phyloP scores from a whole-genome alignment of 2,329 filamentous ascomycete species.

The Exophiala bonariae region DNA sequence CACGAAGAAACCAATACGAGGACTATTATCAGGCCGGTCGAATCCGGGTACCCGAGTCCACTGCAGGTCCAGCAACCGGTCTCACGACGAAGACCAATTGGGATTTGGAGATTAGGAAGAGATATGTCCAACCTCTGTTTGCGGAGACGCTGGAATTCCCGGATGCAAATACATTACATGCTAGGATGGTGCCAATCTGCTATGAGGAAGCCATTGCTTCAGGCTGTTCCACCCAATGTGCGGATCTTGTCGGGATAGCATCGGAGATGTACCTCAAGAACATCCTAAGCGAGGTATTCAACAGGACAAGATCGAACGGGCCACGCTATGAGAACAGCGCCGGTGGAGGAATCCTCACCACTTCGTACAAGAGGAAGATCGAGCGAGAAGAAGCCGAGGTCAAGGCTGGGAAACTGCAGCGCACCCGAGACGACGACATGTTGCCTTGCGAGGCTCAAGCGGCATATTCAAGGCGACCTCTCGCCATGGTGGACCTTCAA shows the following conservation, averaged over 20 bases:
- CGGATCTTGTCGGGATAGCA: conserved; percentile 61
- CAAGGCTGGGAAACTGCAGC: conserved; percentile 69
- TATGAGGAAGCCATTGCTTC: conserved; percentile 63
- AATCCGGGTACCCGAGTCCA: conserved; percentile 59
- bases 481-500: conserved; percentile 76
- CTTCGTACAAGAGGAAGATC: conserved; percentile 73
- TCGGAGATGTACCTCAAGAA: conserved; percentile 66
- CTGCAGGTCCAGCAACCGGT: conserved; percentile 57
- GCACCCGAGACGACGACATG: conserved; percentile 71
- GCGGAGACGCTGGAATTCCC: conserved; percentile 65
- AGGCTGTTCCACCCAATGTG: conserved; percentile 54
- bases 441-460: conserved; percentile 80
- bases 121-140: conserved; percentile 62
- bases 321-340: conserved; percentile 60
- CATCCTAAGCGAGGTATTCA: conserved; percentile 55
- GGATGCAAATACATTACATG: conserved; percentile 55
- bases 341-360: conserved; percentile 73
- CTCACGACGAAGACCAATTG: conserved; percentile 75
- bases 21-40: conserved; percentile 47
- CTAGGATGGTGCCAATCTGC: conserved; percentile 64
- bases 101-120: conserved; percentile 66
- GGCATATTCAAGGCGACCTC: conserved; percentile 67
- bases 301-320: conserved; percentile 56
- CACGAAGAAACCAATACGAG: conserved; percentile 35
- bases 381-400: conserved; percentile 73